These are phyloP conservation scores for Pleurotus djamor DNA, from an alignment of 768 basidiomycete genomes.

Conservation along the genomic window DNA sequence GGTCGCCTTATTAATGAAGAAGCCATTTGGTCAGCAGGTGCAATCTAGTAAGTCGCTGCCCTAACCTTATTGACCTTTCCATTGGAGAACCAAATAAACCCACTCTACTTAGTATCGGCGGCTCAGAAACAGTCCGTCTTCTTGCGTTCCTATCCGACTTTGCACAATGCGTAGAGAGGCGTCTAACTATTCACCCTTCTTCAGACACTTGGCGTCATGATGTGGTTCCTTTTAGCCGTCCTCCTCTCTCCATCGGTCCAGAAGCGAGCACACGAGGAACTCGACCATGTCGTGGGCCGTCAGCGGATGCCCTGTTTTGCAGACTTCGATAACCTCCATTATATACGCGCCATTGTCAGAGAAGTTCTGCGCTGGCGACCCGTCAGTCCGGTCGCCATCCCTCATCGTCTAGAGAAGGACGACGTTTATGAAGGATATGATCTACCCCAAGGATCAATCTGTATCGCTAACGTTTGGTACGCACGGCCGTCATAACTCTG, in stretches of 20 bases:
- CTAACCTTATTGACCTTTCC: background rate
- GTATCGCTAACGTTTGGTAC: conserved; percentile 33
- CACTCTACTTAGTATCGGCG: background rate
- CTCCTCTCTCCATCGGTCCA: conserved; percentile 34
- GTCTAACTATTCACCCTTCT: background rate
- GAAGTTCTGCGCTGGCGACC: conserved; percentile 33
- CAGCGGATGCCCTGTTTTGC: conserved; percentile 33
- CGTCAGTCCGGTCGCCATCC: conserved; percentile 25
- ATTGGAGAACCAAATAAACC: background rate
- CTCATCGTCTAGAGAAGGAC: conserved; percentile 31
- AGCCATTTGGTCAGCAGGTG: background rate
- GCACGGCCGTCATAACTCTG: conserved; percentile 2
- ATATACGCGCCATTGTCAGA: conserved; percentile 30
- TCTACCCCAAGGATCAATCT: conserved; percentile 39
- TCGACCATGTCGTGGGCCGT: conserved; percentile 30
- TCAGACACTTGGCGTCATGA: background rate
- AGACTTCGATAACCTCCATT: conserved; percentile 33
- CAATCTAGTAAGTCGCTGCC: background rate
- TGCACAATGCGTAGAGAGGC: too few relatives aligned
- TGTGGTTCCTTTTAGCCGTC: conserved; percentile 35
- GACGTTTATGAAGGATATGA: conserved; percentile 43
- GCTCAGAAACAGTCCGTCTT: background rate
- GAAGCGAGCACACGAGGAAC: conserved; percentile 31
- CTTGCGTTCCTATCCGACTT: background rate
- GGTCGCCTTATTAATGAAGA: background rate